phyloP scores from a whole-genome alignment of 2,329 filamentous ascomycete genomes.

The Celoporthe dispersa region DNA sequence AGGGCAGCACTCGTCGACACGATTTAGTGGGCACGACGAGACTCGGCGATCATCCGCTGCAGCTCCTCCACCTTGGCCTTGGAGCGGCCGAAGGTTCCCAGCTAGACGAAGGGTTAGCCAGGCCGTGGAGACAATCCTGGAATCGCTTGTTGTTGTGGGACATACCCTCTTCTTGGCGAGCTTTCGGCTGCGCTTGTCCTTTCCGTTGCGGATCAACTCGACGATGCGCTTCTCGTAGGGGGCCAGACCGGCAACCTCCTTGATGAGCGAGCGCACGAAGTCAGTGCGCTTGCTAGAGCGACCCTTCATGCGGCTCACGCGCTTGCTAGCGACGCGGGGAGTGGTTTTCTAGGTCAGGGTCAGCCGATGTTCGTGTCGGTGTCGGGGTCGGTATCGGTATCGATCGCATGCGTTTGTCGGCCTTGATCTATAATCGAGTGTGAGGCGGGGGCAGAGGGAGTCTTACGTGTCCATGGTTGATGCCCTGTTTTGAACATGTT shows the following conservation, averaged over 20 bases:
- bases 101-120: conserved; percentile 55
- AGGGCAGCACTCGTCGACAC: conserved; percentile 12
- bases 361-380: neutral
- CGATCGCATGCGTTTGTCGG: conserved; percentile 1
- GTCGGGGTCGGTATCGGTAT: neutral
- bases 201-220: conserved; percentile 97
- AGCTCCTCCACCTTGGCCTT: conserved; percentile 99
- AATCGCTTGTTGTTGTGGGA: conserved; percentile 35
- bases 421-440: neutral
- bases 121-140: neutral
- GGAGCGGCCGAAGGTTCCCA: conserved; percentile 97
- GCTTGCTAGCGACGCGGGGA: conserved; percentile 10
- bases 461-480: conserved; percentile 2
- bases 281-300: conserved; percentile 82
- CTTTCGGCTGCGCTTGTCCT: conserved; percentile 99
- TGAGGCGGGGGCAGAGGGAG: neutral
- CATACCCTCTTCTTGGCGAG: conserved; percentile 98
- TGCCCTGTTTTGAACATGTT: neutral
- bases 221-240: conserved; percentile 99
- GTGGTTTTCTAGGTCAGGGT: conserved; percentile 15
- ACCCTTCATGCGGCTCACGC: conserved; percentile 12
- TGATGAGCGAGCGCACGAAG: conserved; percentile 96
- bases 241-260: conserved; percentile 94
- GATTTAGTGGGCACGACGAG: conserved; percentile 61
- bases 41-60: conserved; percentile 95